Percentiles rank a stretch among this genome's conserved stretches.
phyloP scores from a whole-genome alignment of 1,284 basidiomycete species.

The Cryptococcus sp. region DNA sequence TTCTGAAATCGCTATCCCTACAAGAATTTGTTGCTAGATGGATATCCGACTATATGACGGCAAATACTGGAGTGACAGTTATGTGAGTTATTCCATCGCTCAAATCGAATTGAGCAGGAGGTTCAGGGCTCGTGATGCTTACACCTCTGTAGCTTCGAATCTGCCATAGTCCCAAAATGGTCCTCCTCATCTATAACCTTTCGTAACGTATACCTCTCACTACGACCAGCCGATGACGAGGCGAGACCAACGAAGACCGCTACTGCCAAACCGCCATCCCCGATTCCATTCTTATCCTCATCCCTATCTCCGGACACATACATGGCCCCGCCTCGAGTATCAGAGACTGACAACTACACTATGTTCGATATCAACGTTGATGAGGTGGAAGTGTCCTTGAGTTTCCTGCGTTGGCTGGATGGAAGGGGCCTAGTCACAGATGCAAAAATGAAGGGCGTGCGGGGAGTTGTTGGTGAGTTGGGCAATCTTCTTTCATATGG shows the following conservation, averaged over 20 bases:
- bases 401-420: conserved; percentile 88
- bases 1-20: conserved; percentile 82
- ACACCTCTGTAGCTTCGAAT: conserved; percentile 68
- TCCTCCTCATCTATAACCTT: conserved; percentile 93
- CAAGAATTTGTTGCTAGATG: conserved; percentile 89
- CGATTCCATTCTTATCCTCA: conserved; percentile 44
- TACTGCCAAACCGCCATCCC: conserved; percentile 38
- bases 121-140: too few relatives aligned
- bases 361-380: conserved; percentile 91
- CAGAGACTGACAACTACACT: conserved; percentile 63
- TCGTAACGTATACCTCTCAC: conserved; percentile 93
- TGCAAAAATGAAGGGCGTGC: conserved; percentile 88
- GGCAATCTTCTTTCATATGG: not conserved
- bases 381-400: conserved; percentile 95
- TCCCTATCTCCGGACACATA: conserved; percentile 41
- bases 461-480: conserved; percentile 80
- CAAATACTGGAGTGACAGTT: conserved; percentile 89
- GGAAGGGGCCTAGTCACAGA: conserved; percentile 91
- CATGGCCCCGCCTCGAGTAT: conserved; percentile 28
- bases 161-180: conserved; percentile 97
- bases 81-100: conserved; percentile 55
- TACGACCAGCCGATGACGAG: conserved; percentile 61
- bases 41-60: conserved; percentile 90
- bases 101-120: not conserved
- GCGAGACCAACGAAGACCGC: conserved; percentile 22